Evolutionary conservation across 1,284 basidiomycete species (phyloP), one percentile per base, ranked within the genome.

Genomic region (Irpex sp.): DNA sequence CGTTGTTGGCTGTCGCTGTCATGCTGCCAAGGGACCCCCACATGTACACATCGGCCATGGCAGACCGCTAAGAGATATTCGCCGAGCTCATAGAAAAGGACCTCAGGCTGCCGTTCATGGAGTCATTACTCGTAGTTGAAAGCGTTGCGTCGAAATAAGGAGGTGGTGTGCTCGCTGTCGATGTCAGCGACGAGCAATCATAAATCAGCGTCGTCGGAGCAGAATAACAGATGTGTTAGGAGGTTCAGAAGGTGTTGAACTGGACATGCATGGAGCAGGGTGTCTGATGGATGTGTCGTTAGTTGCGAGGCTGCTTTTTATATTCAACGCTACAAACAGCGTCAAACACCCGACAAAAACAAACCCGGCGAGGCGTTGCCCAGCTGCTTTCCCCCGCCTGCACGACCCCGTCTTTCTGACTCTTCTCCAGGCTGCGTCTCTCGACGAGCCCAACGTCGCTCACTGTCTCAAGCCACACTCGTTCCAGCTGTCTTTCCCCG

Each of bases 381-480:
- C 31, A 34, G 31, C 31, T 47, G 40, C 40, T 52, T 52, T 52
- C 51, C 51, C 51, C 19, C 26, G 51, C 51, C 51, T 19, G 9
- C 51, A 15, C 40, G 40, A 13, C 40, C n/a, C 40, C 40, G 13
- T 47, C 40, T 47, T 2, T 11, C 40, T 47, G 40, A 11, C n/a
- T 47, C 40, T 47, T 47, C n/a, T 47, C 40, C 11, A n/a, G 40
- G 49, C 49, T 52, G 17, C 49, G 15, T 17, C 9, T 52, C 13
- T 47, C 44, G 13, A 52, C n/a, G 13, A 21, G 38, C 62, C 59
- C 66, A 58, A 3, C 62, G 64, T 61, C 64, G 62, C 66, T 66
- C 63, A 49, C 64, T 67, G 59, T 44, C 17, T 34, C n/a, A 40
- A 34, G 13, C 48, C 19, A 52, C 62, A 44, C 38, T 59, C 47